These are phyloP conservation scores for Plasmodium vinckei DNA, from an alignment of 169 alveolate species.

Conservation along the genomic window DNA sequence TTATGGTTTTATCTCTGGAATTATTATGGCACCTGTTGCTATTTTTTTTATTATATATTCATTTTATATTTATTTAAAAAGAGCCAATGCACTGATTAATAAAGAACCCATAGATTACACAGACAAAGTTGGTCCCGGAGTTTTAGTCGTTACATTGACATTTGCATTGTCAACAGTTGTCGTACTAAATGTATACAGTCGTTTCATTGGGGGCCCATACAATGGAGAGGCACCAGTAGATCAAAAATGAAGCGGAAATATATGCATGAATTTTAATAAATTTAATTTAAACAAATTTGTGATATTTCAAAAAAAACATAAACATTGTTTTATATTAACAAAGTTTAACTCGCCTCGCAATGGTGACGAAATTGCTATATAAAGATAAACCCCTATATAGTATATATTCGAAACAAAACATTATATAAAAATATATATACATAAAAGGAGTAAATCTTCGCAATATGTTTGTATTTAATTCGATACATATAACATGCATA, in stretches of 20 bases:
- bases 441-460: too few species aligned
- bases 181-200: constrained; percentile 73
- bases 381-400: too few species aligned
- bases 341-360: too few species aligned
- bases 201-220: neutral
- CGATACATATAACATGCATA: too few species aligned
- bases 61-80: constrained; percentile 81
- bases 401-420: too few species aligned
- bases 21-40: constrained; percentile 86
- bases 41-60: constrained; percentile 85
- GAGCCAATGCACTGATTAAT: constrained; percentile 82
- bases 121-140: constrained; percentile 84
- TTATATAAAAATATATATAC: too few species aligned
- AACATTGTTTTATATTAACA: too few species aligned
- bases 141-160: constrained; percentile 76
- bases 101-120: constrained; percentile 86
- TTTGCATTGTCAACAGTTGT: constrained; percentile 76
- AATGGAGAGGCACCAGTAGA: constrained; percentile 1
- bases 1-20: constrained; percentile 83
- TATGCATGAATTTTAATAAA: neutral
- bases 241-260: neutral
- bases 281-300: too few species aligned
- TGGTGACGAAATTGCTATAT: too few species aligned
- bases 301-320: too few species aligned
- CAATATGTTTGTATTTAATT: too few species aligned